These are phyloP conservation scores for Tolypocladium capitatum DNA, from an alignment of 2,329 filamentous ascomycete genomes.

Conservation along the genomic window DNA sequence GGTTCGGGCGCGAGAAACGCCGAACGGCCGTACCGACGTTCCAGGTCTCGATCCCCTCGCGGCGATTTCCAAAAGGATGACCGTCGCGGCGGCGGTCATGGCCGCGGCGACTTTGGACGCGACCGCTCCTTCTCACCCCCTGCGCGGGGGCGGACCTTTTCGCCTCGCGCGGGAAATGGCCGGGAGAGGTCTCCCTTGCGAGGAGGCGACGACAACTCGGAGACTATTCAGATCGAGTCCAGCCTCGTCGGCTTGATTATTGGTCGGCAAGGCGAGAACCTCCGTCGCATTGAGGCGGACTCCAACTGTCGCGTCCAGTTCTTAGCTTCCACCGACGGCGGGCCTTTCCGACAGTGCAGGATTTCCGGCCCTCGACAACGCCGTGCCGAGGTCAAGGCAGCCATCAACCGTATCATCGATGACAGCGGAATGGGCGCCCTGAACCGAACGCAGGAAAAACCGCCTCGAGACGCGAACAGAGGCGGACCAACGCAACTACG, in stretches of 20 bases:
- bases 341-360: slow-evolving; percentile 68
- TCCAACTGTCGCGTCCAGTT: slow-evolving; percentile 80
- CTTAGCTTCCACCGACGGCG: slow-evolving; percentile 61
- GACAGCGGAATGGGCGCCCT: slow-evolving; percentile 48
- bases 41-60: slow-evolving; percentile 62
- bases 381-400: slow-evolving; percentile 64
- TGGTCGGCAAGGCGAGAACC: slow-evolving; percentile 77
- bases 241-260: slow-evolving; percentile 83
- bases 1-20: slow-evolving; percentile 19
- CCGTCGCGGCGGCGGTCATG: slow-evolving; percentile 51
- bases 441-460: slow-evolving; percentile 29
- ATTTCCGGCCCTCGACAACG: slow-evolving; percentile 63
- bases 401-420: slow-evolving; percentile 79
- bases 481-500: slow-evolving; percentile 39
- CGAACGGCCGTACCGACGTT: slow-evolving; percentile 44
- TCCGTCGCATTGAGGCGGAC: slow-evolving; percentile 72
- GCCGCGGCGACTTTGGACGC: slow-evolving; percentile 30
- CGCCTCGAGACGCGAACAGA: slow-evolving; percentile 21
- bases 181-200: slow-evolving; percentile 47
- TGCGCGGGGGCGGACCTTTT: slow-evolving; percentile 42
- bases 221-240: slow-evolving; percentile 78
- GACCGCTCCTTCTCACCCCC: slow-evolving; percentile 63
- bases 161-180: slow-evolving; percentile 40
- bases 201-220: slow-evolving; percentile 53
- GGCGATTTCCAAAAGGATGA: slow-evolving; percentile 71